Conservation (phyloP, 1,284 basidiomycete genomes). For the Leccinum griseonigrum region DNA sequence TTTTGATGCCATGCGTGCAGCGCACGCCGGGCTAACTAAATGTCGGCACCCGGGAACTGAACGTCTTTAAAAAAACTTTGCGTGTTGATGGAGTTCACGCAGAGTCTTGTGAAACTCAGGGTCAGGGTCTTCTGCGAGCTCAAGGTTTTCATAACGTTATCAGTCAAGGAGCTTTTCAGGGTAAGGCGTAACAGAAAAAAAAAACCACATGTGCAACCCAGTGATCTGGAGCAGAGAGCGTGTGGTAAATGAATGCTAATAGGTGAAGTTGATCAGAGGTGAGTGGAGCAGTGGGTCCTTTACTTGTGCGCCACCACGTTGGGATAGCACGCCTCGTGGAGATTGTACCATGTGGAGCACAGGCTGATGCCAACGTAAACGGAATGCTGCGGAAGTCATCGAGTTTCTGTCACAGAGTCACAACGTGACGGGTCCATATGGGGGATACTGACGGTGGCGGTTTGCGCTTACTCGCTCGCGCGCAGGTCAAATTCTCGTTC, state of each 20-base stretch:
- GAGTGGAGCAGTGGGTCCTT: too few species aligned
- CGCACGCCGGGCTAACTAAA: conserved; percentile 7
- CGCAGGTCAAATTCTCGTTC: conserved; percentile 13
- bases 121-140: conserved; percentile 21
- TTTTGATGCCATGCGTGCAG: conserved; percentile 16
- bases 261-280: too few species aligned
- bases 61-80: background rate
- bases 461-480: conserved; percentile 4
- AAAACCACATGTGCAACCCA: background rate
- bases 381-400: conserved; percentile 1
- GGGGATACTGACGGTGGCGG: background rate
- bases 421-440: conserved; percentile 7
- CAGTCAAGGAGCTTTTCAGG: background rate
- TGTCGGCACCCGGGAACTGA: background rate
- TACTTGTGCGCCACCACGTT: too few species aligned
- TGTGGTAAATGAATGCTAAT: background rate
- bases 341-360: background rate
- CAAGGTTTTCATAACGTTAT: conserved; percentile 13
- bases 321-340: too few species aligned
- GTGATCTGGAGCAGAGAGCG: too few species aligned
- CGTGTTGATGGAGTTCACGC: background rate
- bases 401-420: conserved; percentile 14
- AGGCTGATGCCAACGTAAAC: background rate
- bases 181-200: conserved; percentile 1
- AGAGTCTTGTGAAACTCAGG: conserved; percentile 18